Percentiles rank a stretch among this genome's conserved stretches.
Evolutionary conservation across 352 stramenopile species (phyloP).

Genomic region (Thraustochytrium sp.): DNA sequence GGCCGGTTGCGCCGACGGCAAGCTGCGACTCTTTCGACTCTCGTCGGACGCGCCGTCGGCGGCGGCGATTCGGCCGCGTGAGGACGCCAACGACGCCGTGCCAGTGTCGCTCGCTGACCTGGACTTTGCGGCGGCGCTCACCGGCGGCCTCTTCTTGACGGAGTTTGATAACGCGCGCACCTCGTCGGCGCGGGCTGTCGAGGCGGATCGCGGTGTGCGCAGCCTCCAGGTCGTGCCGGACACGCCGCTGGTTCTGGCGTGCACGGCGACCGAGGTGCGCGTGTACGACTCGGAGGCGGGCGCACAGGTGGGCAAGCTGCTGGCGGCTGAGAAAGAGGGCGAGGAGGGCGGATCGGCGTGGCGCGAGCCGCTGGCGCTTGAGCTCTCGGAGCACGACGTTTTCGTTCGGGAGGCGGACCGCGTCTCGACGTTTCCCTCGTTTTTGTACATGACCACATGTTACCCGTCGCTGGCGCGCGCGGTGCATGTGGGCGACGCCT

Average conservation of each 20-base stretch:
- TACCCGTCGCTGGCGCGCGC: neutral
- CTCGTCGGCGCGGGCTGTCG: no score
- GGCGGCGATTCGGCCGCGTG: neutral
- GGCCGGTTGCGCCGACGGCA: neutral
- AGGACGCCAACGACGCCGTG: no score
- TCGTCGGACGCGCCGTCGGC: slow-evolving; percentile 16
- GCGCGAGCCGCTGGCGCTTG: neutral
- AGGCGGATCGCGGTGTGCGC: neutral
- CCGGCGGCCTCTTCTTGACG: neutral
- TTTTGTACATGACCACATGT: neutral
- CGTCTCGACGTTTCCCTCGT: neutral
- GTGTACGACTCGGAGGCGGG: slow-evolving; percentile 24
- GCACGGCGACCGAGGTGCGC: neutral
- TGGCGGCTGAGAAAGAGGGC: neutral
- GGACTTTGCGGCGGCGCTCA: neutral
- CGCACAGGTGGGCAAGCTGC: neutral
- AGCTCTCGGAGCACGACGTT: neutral
- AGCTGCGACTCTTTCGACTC: slow-evolving; percentile 12
- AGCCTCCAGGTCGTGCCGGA: neutral
- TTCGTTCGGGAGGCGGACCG: neutral
- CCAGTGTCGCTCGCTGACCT: neutral
- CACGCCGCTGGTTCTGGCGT: neutral
- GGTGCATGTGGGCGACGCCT: neutral
- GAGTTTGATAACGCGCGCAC: neutral
- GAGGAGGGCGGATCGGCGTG: neutral